These are phyloP conservation scores for Citrus hindsii DNA, from an alignment of 345 rosid species.

Conservation along the genomic window DNA sequence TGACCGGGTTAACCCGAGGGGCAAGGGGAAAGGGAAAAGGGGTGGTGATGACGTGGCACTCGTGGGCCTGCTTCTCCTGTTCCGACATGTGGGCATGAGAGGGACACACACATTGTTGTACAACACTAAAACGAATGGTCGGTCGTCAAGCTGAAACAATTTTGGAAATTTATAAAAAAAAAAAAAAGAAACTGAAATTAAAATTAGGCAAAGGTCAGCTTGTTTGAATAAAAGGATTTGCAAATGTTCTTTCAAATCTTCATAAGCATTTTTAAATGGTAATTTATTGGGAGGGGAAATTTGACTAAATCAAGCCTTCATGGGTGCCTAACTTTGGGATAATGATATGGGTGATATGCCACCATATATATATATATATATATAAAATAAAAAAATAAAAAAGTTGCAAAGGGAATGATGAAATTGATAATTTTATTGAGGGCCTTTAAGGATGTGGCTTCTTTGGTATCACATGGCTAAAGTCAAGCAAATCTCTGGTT, in stretches of 20 bases:
- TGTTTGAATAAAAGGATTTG: slow-evolving; percentile 2
- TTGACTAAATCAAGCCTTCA: background rate
- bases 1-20: background rate
- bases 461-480: background rate
- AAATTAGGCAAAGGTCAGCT: slow-evolving; percentile 8
- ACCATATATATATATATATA: no score
- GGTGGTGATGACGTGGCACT: background rate
- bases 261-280: background rate
- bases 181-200: background rate
- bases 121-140: background rate
- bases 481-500: background rate
- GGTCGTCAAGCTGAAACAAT: background rate
- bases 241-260: background rate
- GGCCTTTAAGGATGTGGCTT: background rate
- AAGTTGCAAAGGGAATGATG: background rate
- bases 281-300: background rate
- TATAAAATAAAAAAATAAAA: no score
- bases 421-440: background rate
- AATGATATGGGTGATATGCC: background rate
- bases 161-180: no score
- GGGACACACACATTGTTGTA: background rate
- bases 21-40: no score
- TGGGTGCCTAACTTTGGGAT: background rate
- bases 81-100: slow-evolving; percentile 2
- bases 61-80: slow-evolving; percentile 16